Evolutionary conservation across 1,284 basidiomycete species (phyloP), one percentile per base, ranked within the genome.

Genomic region (Bjerkandera adusta): DNA sequence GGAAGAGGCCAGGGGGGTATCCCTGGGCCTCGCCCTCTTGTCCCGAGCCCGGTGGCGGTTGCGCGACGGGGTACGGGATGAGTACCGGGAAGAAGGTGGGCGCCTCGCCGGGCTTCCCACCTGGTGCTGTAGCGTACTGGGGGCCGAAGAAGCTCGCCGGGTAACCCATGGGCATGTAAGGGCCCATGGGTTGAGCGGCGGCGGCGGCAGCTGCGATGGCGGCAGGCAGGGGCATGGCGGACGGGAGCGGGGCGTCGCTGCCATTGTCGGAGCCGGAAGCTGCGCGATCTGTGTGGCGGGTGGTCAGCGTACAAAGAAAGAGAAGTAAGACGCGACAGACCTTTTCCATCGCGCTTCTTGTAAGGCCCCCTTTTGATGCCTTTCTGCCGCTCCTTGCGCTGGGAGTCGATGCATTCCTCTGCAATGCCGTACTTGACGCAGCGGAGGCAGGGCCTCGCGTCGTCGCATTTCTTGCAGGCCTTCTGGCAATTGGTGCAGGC

Each of bases 381-480:
- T 62, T 89, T 90, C 68, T 85, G 85, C 58, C 90, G 73, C 67
- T 91, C 88, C 71, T 91, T 92, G 57, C 89, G 77, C 67, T 85
- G 78, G 38, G 85, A 88, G 70, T 91, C 85, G 57, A 87, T 69
- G 62, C 89, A 92, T 57, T 85, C 83, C 63, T 89, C 87, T 37
- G 79, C 73, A 53, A 87, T 76, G 60, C 88, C 88, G 59, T 92
- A 92, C 69, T 87, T 89, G 65, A 90, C 83, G 58, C 89, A 92
- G 54, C 89, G 84, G 54, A 88, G 81, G 65, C 90, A 92, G 50
- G 89, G 89, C 49, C 89, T 76, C 50, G 85, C 87, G 59, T 90
- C 87, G 69, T 92, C 90, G 65, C 90, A 92, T 67, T 91, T 91
- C 75, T 92, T 92, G 76, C 89, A 92, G 1, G 90, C 86, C 65